Base-by-base conservation (phyloP, 2,329 filamentous ascomycete species). In the Scedosporium minutisporum region DNA sequence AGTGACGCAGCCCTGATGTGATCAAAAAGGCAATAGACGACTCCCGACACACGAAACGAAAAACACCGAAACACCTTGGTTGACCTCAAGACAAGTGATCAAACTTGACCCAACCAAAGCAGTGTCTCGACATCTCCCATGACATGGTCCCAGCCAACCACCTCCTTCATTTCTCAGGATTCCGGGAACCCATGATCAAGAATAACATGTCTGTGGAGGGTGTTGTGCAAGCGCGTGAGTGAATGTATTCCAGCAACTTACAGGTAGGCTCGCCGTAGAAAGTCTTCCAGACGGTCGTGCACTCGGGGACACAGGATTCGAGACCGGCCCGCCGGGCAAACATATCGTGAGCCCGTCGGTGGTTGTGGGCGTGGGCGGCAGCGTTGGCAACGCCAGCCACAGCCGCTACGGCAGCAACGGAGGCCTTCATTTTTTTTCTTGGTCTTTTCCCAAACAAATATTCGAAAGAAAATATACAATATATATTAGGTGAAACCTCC, bases 221-320 rank as follows among this genome's bases (percentile, higher is more conserved):
- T 14, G 18, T 12, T n/a, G 5, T 38, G 33, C 2, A 38, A 12
- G 33, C 33, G 33, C 1, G 10, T 12, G 33, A 33, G 10, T 21
- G 10, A 53, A 6, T 12, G 3, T 12, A 29, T 61, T 33, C 6
- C 6, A 58, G 9, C 51, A 53, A 79, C 82, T 64, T 82, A 90
- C 88, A 77, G 67, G 84, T 88, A 63, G 85, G 76, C 71, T 84
- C 79, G 71, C 88, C 89, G 69, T 83, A 87, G 77, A 84, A 82
- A 71, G 87, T 90, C 74, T 83, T 83, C 76, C 86, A 88, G 79
- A 88, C 85, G 73, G 89, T 91, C 67, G 82, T 88, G 83, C 89
- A 93, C 65, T 82, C 82, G 58, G 78, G 77, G 42, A 76, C 71
- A 73, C 88, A 91, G 18, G 63, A 60, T 10, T 63, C 55, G 18